Evolutionary conservation across 2,329 filamentous ascomycete species (phyloP), one percentile per base, ranked within the genome.

Genomic region (Acarospora socialis): DNA sequence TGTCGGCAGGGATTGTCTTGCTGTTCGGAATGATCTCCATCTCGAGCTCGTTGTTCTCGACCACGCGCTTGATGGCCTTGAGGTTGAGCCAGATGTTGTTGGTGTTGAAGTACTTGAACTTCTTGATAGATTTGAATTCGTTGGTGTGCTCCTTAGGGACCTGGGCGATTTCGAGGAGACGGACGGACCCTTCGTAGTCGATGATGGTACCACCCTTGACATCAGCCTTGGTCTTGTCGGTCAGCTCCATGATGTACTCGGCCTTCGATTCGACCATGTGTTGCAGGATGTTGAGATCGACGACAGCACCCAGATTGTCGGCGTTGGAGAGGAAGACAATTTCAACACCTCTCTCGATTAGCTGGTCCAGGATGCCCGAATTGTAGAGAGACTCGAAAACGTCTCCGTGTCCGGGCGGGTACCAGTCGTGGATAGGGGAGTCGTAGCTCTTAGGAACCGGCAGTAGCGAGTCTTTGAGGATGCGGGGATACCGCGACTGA

Each of bases 71-170:
- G 65, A 98, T 81, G 47, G 90, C 90, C 56, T 82, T 77, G 50
- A 94, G 72, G 67, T 93, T 93, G 71, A 98, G 81, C 90, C 90
- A 98, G 65, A 98, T 94, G 74, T 98, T 98, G 81, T 98, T 98
- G 63, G 90, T 98, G 76, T 98, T 98, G 79, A 98, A 98, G 77
- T 98, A 98, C 73, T 92, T 94, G 80, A 98, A 98, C 73, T 98
- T 98, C 79, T 98, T 98, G 72, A 98, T 98, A 29, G 86, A 94
- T 77, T 98, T 98, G 82, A 98, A 98, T 68, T 98, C 90, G 66
- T 98, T 95, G 59, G 90, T 82, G 65, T 98, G 90, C 70, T 98
- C 83, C 76, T 95, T 98, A 63, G 90, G 90, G 21, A 98, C 90
- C 70, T 98, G 90, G 9, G 90, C 90, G 51, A 98, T 94, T 68